Evolutionary conservation across 768 basidiomycete species (phyloP), one percentile per base, ranked within the genome.

Genomic region (Butyriboletus loyo): DNA sequence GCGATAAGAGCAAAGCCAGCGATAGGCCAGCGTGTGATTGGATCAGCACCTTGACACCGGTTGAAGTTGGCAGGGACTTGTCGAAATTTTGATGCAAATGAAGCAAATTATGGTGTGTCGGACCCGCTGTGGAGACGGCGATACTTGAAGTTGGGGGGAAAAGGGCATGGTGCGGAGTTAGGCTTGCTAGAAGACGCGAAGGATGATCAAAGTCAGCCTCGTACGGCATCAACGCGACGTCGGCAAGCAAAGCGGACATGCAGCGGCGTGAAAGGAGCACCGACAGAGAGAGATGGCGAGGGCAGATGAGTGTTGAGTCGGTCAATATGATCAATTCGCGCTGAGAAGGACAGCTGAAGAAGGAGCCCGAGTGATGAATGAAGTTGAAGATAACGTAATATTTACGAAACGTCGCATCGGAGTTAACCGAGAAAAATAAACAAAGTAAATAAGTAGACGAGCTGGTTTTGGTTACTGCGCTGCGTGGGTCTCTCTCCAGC

Each of bases 351-450:
- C 5, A 4, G 10, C n/a, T 21, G 37, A 3, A 22, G 21, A 22
- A 19, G 1, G 35, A 15, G 6, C 6, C 8, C 17, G 7, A 8
- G 24, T 5, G 6, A 27, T 27, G 25, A n/a, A n/a, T n/a, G n/a
- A 32, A 2, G 19, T 32, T 37, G 13, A 19, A 35, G 1, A 46
- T 60, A 49, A 56, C 48, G 22, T 58, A 56, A 63, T 62, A 27
- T 42, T 46, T 50, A 52, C 48, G n/a, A 56, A 61, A 34, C 13
- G 49, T 50, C 8, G 25, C 22, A 32, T 58, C 61, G 66, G 66
- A 60, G 57, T 66, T 69, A 28, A 34, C 51, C 56, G 52, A 46
- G 46, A 9, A 34, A 63, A 59, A 68, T 43, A 30, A 43, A 19
- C 17, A 13, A 15, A 41, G 17, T 27, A n/a, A 25, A 30, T 68